Percentiles rank a stretch among this genome's conserved stretches.
Conservation (phyloP, 345 rosid genomes). For the Eucalyptus erythrocorys region DNA sequence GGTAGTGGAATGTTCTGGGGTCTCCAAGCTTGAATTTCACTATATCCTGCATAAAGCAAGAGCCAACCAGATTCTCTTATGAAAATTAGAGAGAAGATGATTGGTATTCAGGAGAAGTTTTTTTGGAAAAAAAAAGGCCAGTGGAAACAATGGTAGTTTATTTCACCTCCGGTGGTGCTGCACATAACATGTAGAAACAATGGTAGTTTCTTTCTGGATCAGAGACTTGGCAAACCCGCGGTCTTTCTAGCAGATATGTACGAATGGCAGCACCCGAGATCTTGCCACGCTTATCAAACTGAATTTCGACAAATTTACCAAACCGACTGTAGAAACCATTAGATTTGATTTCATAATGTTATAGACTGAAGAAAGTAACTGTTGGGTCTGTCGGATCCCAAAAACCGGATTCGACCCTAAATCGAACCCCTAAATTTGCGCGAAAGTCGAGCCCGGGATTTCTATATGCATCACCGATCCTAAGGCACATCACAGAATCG, state of each 20-base stretch:
- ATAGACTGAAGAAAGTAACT: not conserved
- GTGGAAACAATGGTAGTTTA: too few species aligned
- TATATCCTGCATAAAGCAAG: slow-evolving; percentile 34
- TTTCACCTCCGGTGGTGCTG: slow-evolving; percentile 88
- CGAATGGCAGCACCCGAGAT: slow-evolving; percentile 84
- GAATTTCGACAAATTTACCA: slow-evolving; percentile 89
- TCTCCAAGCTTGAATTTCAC: slow-evolving; percentile 67
- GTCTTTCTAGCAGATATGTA: slow-evolving; percentile 83
- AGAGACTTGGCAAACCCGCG: slow-evolving; percentile 98
- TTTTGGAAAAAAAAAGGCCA: not conserved
- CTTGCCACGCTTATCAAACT: slow-evolving; percentile 73
- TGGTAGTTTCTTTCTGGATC: slow-evolving; percentile 98
- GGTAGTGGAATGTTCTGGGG: slow-evolving; percentile 71
- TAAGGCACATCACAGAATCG: too few species aligned
- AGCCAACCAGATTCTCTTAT: slow-evolving; percentile 11
- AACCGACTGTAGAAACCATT: slow-evolving; percentile 33
- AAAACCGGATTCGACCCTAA: too few species aligned
- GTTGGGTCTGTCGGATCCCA: too few species aligned
- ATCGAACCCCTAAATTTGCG: too few species aligned
- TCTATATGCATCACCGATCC: too few species aligned
- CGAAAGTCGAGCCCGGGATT: too few species aligned
- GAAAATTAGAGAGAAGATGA: not conserved
- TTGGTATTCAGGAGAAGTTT: not conserved
- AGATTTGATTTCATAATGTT: not conserved
- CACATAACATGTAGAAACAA: slow-evolving; percentile 93